Evolutionary conservation across 2,329 filamentous ascomycete genomes (phyloP), one percentile per base, ranked within the genome.

Genomic region (Cladophialophora carrionii): DNA sequence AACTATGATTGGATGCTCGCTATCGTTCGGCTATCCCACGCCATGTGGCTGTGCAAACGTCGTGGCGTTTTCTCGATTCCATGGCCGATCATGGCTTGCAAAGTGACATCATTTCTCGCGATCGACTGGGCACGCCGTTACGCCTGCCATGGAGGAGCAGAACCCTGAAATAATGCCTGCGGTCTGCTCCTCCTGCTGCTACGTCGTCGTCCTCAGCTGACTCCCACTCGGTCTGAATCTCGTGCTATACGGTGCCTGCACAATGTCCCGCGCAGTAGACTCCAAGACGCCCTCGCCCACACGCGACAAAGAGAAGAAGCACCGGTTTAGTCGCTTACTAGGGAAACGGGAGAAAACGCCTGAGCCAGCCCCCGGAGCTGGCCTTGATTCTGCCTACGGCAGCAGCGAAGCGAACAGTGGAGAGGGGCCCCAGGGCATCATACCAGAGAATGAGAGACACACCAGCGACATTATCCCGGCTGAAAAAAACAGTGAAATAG

Each of bases 261-360:
- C 4, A 41, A 67, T 67, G 67, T 69, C 67, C 43, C 58, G 63
- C 49, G 58, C 64, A 22, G 67, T 62, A 31, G 57, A 57, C 22
- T 37, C 67, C 12, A 61, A 57, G 24, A 24, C 64, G 3, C 52
- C 49, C 52, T 54, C 62, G 41, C 53, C 67, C 24, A 34, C 66
- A 82, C 80, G 0, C 73, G 82, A 0, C 79, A 83, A n/a, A 84
- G 88, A 74, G 51, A 84, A 84, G 14, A 79, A 77, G 34, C 87
- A 89, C 74, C 88, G 86, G 70, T 79, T 80, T 12, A 86, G 88
- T 1, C 86, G 85, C 1, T 83, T 83, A 0, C 75, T 87, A 56
- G 89, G 85, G 83, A 69, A 69, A 56, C 62, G 68, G 29, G 65
- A 71, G 17, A 61, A 61, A 22, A 55, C 49, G 20, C 49, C 49